Evolutionary conservation across 176 grass and related monocot genomes (phyloP), one percentile per base, ranked within the genome.

Genomic region (Themeda triandra): DNA sequence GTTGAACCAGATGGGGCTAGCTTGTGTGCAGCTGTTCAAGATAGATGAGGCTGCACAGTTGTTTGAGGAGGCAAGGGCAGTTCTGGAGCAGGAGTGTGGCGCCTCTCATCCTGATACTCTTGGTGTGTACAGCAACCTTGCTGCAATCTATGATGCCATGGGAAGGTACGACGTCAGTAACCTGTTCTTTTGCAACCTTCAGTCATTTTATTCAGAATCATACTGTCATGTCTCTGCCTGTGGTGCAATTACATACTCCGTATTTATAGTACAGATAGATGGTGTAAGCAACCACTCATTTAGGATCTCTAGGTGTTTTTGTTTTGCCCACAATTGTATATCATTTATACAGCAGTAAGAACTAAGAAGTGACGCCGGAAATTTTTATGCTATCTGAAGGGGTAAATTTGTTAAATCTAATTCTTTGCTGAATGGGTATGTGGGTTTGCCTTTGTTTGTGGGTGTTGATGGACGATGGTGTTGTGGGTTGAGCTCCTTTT

Each of bases 111-210:
- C 91, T 4, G 97, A 99, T 77, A 99, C 97, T 48, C 91, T 99
- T 72, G 93, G 93, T 6, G 93, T 99, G 1, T 99, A 92, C 83
- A 99, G 93, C 83, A 99, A 99, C 89, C 92, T 99, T 4, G 91
- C 97, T 36, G 97, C 93, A 3, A 99, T 94, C 75, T 99, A 99
- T 37, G 97, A 99, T 82, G 97, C 97, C 63, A 99, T 96, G 97
- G 97, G 97, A 82, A 99, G 97, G 97, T 99, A 89, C 62, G 39
- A 66, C 24, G 0, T 69, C 36, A 12, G 59, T 60, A 28, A 24
- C 37, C 25, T 2, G 0, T 44, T 75, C 6, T 68, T 69, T 30
- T 53, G 33, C 75, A 59, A 60, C 6, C 10, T 31, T 29, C 13
- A 24, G 8, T n/a, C 1, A 39, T 65, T 48, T 73, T 63, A 74